Conservation (phyloP, 495 filamentous ascomycete species). For the Diplogelasinospora grovesii region DNA sequence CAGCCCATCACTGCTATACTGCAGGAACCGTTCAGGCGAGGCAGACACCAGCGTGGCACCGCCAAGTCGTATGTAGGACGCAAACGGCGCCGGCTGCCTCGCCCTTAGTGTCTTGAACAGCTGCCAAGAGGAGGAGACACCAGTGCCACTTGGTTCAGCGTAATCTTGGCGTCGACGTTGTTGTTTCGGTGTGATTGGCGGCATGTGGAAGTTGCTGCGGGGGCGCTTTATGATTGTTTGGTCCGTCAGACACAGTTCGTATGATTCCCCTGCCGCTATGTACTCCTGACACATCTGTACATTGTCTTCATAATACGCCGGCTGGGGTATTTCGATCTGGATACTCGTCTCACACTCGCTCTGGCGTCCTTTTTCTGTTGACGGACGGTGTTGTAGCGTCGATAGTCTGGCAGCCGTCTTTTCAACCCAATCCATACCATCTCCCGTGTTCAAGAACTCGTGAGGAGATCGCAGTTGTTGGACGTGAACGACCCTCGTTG, state of each 20-base stretch:
- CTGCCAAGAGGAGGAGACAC: conserved; percentile 48
- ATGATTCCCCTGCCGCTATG: conserved; percentile 76
- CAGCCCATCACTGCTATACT: conserved; percentile 51
- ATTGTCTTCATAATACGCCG: conserved; percentile 53
- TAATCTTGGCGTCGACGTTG: conserved; percentile 38
- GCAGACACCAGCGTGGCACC: conserved; percentile 65
- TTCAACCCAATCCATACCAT: conserved; percentile 29
- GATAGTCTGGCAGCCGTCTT: conserved; percentile 25
- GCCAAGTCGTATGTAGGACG: conserved; percentile 70
- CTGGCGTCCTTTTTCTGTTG: conserved; percentile 1
- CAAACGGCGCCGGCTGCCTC: conserved; percentile 80
- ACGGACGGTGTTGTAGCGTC: conserved; percentile 9
- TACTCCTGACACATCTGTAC: conserved; percentile 63
- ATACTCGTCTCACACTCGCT: too few relatives aligned
- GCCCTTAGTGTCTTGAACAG: conserved; percentile 64
- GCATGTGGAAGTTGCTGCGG: conserved; percentile 47
- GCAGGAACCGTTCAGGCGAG: conserved; percentile 89
- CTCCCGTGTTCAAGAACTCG: too few relatives aligned
- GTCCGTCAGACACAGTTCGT: conserved; percentile 86
- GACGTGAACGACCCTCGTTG: conserved; percentile 51
- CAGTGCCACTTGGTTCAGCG: conserved; percentile 4
- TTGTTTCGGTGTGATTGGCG: conserved; percentile 62
- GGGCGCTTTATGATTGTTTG: conserved; percentile 55
- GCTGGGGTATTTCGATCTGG: conserved; percentile 39
- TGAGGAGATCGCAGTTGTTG: conserved; percentile 52